Evolutionary conservation across 495 filamentous ascomycete species (phyloP).

Genomic region (Neurospora sp.): DNA sequence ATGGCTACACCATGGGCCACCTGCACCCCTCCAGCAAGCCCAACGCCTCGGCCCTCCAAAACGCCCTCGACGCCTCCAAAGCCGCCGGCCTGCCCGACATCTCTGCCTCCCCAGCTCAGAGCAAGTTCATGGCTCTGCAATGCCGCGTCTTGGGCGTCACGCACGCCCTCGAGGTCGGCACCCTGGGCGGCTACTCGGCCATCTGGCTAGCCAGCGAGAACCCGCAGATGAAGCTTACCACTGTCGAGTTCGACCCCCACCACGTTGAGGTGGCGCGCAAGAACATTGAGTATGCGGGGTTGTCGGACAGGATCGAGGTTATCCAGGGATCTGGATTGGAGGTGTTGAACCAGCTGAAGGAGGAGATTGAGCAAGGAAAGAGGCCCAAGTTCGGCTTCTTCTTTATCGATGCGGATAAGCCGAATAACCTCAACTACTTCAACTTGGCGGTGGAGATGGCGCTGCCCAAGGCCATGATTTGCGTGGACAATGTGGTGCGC

Average conservation of each 20-base stretch:
- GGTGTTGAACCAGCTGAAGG: constrained; percentile 29
- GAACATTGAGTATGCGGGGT: constrained; percentile 28
- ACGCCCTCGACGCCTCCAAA: constrained; percentile 12
- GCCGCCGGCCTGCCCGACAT: constrained; percentile 25
- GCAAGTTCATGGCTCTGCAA: constrained; percentile 34
- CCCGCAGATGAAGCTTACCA: constrained; percentile 32
- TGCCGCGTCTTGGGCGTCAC: constrained; percentile 27
- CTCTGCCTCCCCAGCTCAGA: constrained; percentile 28
- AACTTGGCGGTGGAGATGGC: constrained; percentile 32
- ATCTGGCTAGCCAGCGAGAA: constrained; percentile 38
- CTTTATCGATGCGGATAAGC: constrained; percentile 44
- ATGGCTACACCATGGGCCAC: constrained; percentile 12
- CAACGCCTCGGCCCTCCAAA: constrained; percentile 9
- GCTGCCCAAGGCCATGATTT: constrained; percentile 27
- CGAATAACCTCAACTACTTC: constrained; percentile 41
- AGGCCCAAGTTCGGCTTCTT: constrained; percentile 37
- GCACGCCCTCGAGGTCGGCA: constrained; percentile 42
- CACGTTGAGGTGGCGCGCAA: constrained; percentile 32
- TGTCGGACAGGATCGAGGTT: constrained; percentile 30
- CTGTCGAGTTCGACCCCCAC: constrained; percentile 33
- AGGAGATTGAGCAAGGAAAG: constrained; percentile 37
- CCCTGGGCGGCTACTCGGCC: constrained; percentile 41
- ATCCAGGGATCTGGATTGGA: constrained; percentile 36
- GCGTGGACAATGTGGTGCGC: constrained; percentile 41
- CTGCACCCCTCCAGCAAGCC: constrained; percentile 11